A percentile compares a stretch with the other conserved stretches of the same genome.
phyloP scores from a whole-genome alignment of 73 alveolate species.

The Loxodes magnus region DNA sequence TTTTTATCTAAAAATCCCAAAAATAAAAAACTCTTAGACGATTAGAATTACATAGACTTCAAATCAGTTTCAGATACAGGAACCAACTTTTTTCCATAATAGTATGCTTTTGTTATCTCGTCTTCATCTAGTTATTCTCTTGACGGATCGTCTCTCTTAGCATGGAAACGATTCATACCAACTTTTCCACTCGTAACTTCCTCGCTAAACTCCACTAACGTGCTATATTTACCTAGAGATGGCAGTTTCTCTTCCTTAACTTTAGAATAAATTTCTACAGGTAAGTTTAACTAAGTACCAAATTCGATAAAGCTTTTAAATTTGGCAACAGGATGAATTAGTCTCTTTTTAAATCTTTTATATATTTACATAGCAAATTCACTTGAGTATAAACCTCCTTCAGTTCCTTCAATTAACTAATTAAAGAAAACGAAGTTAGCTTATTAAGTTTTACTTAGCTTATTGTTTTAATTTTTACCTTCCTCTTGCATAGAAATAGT shows the following conservation, averaged over 20 bases:
- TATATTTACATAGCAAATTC: slow-evolving; percentile 79
- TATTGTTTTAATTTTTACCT: slow-evolving; percentile 51
- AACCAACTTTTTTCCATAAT: slow-evolving; percentile 79
- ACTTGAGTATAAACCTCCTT: slow-evolving; percentile 64
- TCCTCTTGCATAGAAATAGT: slow-evolving; percentile 64
- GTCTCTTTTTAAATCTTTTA: slow-evolving; percentile 71
- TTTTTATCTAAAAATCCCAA: slow-evolving; percentile 73
- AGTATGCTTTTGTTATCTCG: slow-evolving; percentile 67
- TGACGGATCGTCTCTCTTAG: slow-evolving; percentile 82
- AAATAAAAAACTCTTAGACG: slow-evolving; percentile 55
- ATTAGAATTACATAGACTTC: slow-evolving; percentile 56
- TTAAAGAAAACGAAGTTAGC: no score
- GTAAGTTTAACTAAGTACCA: slow-evolving; percentile 47
- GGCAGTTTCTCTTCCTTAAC: slow-evolving; percentile 83
- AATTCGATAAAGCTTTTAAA: slow-evolving; percentile 82
- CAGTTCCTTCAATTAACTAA: slow-evolving; percentile 7
- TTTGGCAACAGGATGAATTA: slow-evolving; percentile 60
- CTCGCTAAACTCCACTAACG: slow-evolving; percentile 51
- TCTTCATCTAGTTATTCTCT: slow-evolving; percentile 59
- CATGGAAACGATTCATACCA: slow-evolving; percentile 45
- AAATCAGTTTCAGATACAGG: slow-evolving; percentile 78
- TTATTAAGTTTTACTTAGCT: slow-evolving; percentile 28
- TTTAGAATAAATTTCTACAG: slow-evolving; percentile 65
- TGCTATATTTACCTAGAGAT: slow-evolving; percentile 65
- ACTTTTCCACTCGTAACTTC: slow-evolving; percentile 61